Evolutionary conservation across 805 yeast genomes (phyloP), one percentile per base, ranked within the genome.

Genomic region (Starmerella tilneyi): DNA sequence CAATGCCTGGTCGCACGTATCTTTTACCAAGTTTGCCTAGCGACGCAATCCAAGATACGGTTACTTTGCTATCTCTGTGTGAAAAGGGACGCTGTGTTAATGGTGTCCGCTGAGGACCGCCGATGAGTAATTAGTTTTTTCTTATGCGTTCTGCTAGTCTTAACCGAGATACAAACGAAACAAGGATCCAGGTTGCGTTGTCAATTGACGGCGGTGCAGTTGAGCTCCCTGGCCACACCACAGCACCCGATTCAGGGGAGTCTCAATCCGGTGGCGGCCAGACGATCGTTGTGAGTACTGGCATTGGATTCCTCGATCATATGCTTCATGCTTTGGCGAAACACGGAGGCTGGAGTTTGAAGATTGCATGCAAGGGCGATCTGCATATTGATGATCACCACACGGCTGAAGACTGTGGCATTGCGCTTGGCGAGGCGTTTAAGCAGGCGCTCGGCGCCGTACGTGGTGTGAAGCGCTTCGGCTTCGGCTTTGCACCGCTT

Each of bases 241-340:
- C 31, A 56, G 26, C 32, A 12, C 19, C 33, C n/a, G 20, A 7
- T n/a, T 9, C 26, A 8, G 63, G 67, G 35, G 94, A 94, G 19
- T 60, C 79, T 19, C 94, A 85, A 59, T 60, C 72, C 19, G 76
- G 94, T 0, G 65, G 72, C 12, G 64, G 81, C 6, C 97, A 89
- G 63, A 68, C 73, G 9, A 86, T 92, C 48, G 70, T 77, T 26
- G 78, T 92, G 42, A 82, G 84, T 57, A 82, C 97, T 0, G 98
- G 98, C 43, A 75, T 92, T 45, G 98, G 97, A 1, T 92, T 92
- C 61, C 67, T 89, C 47, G 97, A 92, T 67, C 98, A 92, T 64
- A 92, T 92, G 98, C 69, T 92, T 39, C 96, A 89, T 58, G 98
- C 98, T 0, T 70, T 92, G 56, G 96, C 97, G 31, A 92, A 92